Evolutionary conservation across 306 rosid genomes (phyloP), one percentile per base, ranked within the genome.

Genomic region (Dalbergia oliveri): DNA sequence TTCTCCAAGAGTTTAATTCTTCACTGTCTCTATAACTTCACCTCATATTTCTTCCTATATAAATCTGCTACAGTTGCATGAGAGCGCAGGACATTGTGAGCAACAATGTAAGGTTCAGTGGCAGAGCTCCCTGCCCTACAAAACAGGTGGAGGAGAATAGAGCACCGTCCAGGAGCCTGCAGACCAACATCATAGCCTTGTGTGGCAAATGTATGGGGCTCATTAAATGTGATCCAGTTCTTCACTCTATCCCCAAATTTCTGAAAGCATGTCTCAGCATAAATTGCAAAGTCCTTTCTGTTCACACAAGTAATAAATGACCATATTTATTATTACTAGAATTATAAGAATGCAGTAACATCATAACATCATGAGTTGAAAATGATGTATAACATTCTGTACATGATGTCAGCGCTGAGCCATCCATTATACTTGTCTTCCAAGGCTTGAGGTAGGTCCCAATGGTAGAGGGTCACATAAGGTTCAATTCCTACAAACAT

Each of bases 161-260:
- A 93, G 85, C 98, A 96, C 14, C 98, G 89, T 14, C 98, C 97
- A 0, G 99, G 99, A 0, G 98, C 99, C 34, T 93, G 87, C 26
- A 95, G 88, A 23, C 99, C 98, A 0, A 88, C 86, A 82, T 90
- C 99, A 72, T 90, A 95, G 12, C 99, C 99, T 84, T 91, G 99
- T 3, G 88, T 56, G 23, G 97, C 34, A 73, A 96, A 89, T 23
- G 97, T 90, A 54, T 95, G 97, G 0, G 99, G 97, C 87, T 96
- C 99, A 37, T 96, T 91, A 86, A 96, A 96, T 21, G 99, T 96
- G 60, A 93, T 90, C 99, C 99, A 96, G 34, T 89, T 81, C 88
- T 96, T 96, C 78, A 96, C 99, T 73, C 99, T 88, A 84, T 96
- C 98, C 66, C 99, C 99, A 4, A 96, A 96, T 72, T 87, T 86